These are phyloP conservation scores for Pelargonium nanum DNA, from an alignment of 345 rosid species.

Conservation along the genomic window DNA sequence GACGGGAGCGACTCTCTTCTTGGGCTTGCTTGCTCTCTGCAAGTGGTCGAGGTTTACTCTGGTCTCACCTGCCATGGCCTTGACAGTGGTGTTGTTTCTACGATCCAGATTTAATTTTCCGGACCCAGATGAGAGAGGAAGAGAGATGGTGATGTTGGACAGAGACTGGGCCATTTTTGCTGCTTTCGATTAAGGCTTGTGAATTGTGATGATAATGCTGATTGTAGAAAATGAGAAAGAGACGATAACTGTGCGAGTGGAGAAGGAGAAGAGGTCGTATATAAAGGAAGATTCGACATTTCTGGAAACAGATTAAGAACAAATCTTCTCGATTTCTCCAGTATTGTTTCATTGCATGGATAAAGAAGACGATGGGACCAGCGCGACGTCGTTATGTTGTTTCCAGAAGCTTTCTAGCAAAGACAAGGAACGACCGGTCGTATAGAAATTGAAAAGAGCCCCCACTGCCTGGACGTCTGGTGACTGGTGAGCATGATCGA, in stretches of 20 bases:
- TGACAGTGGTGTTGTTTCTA: constrained; percentile 8
- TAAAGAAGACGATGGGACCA: too few species aligned
- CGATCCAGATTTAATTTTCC: neutral
- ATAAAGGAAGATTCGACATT: neutral
- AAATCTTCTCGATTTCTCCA: constrained; percentile 1
- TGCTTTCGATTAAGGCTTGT: neutral
- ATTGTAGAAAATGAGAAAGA: too few species aligned
- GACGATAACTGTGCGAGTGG: neutral
- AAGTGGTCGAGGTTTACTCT: constrained; percentile 39
- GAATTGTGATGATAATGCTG: too few species aligned
- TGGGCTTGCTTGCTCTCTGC: constrained; percentile 29
- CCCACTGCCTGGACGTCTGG: too few species aligned
- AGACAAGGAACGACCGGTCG: too few species aligned
- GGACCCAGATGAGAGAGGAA: neutral
- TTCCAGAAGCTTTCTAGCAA: constrained; percentile 10
- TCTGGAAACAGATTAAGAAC: neutral
- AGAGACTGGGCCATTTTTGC: neutral
- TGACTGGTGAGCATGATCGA: too few species aligned
- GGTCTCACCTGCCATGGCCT: constrained; percentile 21
- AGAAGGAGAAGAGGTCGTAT: neutral
- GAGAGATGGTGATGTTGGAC: constrained; percentile 1
- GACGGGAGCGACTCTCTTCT: constrained; percentile 28
- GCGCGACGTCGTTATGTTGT: too few species aligned
- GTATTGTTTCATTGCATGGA: too few species aligned
- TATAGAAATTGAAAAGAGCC: too few species aligned